Evolutionary conservation across 768 basidiomycete species (phyloP), one percentile per base, ranked within the genome.

Genomic region (Russula emetica): DNA sequence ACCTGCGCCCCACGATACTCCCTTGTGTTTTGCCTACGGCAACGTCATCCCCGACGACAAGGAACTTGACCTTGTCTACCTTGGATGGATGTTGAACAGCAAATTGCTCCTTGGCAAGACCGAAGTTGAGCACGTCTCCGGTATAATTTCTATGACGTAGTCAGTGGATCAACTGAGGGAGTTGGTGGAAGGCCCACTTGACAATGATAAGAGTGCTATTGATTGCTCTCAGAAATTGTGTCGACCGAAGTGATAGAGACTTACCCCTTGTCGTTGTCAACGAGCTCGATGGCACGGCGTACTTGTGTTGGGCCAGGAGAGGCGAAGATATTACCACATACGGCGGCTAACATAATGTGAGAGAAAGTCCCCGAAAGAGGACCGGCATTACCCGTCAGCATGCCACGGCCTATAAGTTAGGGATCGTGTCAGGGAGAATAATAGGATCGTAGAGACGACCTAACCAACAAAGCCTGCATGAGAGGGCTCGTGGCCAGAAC

Each of bases 101-200:
- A 64, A 88, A 87, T 68, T 90, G 88, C 70, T 96, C 92, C 68
- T 85, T 88, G 3, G 93, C 93, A 11, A 96, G 82, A 26, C 94
- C 94, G 70, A 96, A 96, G 71, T 94, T 92, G 53, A 96, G 84
- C 42, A 94, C 82, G 69, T 96, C 94, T 20, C 94, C 94, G 0
- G 92, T 94, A 71, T 93, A 93, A 70, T 93, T 93, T 73, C 88
- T 92, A 54, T n/a, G 38, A n/a, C 5, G 11, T 13, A 0, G 42
- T 60, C 34, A 55, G 52, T 18, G 26, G 38, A 38, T 40, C 24
- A 22, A n/a, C 14, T 28, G 28, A 26, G 11, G 18, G 32, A 9
- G 13, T 22, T 40, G 22, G 11, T 9, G 18, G 14, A 44, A 20
- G 2, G 47, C 75, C 50, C 72, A 91, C 90, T 93, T 92, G 68